Conservation (phyloP, 2,329 filamentous ascomycete species). For the Alternaria brassicae region DNA sequence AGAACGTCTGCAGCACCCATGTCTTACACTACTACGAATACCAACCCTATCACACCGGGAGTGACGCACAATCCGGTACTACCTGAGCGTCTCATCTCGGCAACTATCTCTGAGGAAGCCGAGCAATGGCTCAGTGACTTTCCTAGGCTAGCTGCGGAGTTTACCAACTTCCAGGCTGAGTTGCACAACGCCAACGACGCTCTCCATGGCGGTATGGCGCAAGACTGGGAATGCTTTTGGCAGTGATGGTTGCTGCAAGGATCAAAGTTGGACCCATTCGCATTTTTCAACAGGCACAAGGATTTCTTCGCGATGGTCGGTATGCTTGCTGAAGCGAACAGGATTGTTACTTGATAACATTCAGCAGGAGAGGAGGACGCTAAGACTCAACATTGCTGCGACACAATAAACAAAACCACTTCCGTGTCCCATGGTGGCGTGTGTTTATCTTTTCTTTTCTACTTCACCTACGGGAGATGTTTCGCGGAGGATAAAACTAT, state of each 20-base stretch:
- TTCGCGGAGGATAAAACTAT: neutral
- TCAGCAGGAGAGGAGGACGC: neutral
- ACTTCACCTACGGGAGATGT: neutral
- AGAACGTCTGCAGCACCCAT: constrained; percentile 1
- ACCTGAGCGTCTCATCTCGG: neutral
- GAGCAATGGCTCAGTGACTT: constrained; percentile 26
- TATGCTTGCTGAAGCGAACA: too few relatives aligned
- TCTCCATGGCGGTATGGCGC: constrained; percentile 15
- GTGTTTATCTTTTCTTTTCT: neutral
- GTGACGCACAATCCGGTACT: neutral
- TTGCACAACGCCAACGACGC: constrained; percentile 15
- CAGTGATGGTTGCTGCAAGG: constrained; percentile 6
- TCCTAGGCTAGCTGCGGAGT: constrained; percentile 19
- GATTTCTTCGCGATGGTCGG: too few relatives aligned
- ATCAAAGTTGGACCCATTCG: neutral
- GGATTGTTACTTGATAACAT: neutral
- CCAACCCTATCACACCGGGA: neutral
- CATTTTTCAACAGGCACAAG: neutral
- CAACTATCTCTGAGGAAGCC: constrained; percentile 7
- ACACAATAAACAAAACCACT: neutral
- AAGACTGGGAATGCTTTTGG: constrained; percentile 30
- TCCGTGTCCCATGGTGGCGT: neutral
- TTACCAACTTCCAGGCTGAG: constrained; percentile 12
- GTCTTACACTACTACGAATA: neutral
- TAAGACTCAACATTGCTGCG: neutral